Conservation (phyloP, 2,329 filamentous ascomycete genomes). For the Cadophora malorum region DNA sequence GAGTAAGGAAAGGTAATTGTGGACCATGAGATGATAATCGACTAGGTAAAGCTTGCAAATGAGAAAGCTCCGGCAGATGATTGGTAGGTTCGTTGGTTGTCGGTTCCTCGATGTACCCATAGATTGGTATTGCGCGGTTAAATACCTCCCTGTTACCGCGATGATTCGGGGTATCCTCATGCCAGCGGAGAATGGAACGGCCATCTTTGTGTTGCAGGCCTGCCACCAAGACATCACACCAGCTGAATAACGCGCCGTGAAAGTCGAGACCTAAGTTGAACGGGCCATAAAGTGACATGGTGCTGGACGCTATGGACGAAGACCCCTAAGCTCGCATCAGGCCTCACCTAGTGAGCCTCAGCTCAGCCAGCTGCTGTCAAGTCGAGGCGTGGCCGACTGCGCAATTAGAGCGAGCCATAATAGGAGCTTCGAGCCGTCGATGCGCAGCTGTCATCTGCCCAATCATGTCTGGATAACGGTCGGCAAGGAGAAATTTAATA, state of each 20-base stretch:
- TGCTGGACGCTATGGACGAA: not conserved
- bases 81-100: not conserved
- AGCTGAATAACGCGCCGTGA: conserved; percentile 6
- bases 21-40: not conserved
- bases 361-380: not conserved
- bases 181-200: not conserved
- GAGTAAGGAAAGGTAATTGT: conserved; percentile 1
- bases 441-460: not conserved
- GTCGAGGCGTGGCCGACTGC: not conserved
- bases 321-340: not conserved
- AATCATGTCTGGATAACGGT: not conserved
- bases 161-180: not conserved
- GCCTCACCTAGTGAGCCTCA: conserved; percentile 3
- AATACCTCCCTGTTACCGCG: not conserved
- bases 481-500: not conserved
- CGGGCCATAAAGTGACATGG: not conserved
- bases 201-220: not conserved
- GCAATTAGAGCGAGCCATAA: not conserved
- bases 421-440: not conserved
- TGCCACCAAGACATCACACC: not conserved
- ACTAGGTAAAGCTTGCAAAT: not conserved
- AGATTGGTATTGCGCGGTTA: conserved; percentile 1
- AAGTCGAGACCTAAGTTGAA: not conserved
- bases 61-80: not conserved
- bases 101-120: not conserved